phyloP scores from a whole-genome alignment of 2,329 filamentous ascomycete genomes.

The Claviceps lovelessii region DNA sequence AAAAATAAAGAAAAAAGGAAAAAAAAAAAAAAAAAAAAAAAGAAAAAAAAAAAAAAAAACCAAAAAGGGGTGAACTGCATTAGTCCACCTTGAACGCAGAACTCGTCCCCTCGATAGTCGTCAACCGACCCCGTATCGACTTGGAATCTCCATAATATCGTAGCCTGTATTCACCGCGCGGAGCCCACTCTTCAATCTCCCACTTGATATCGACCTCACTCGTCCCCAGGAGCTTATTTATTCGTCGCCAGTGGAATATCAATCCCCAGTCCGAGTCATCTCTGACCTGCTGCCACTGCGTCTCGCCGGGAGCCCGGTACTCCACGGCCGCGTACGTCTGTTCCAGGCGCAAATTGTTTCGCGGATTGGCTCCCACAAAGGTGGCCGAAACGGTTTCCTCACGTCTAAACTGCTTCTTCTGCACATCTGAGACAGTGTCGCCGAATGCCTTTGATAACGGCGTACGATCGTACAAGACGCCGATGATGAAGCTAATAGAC shows the following conservation, averaged over 20 bases:
- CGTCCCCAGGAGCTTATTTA: constrained; percentile 52
- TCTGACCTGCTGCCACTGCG: constrained; percentile 50
- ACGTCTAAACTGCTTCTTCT: constrained; percentile 30
- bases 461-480: constrained; percentile 58
- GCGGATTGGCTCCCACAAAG: constrained; percentile 77
- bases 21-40: neutral
- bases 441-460: constrained; percentile 56
- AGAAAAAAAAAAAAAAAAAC: neutral
- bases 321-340: constrained; percentile 68
- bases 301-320: constrained; percentile 12
- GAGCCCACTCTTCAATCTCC: constrained; percentile 53
- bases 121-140: constrained; percentile 42
- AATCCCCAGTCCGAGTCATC: constrained; percentile 73
- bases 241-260: constrained; percentile 65
- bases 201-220: constrained; percentile 65
- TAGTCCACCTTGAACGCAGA: constrained; percentile 27
- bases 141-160: constrained; percentile 74
- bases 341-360: constrained; percentile 70
- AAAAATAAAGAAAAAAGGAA: neutral
- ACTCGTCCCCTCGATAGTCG: constrained; percentile 54
- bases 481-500: constrained; percentile 64
- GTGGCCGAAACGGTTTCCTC: constrained; percentile 49
- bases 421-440: constrained; percentile 41
- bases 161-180: constrained; percentile 55
- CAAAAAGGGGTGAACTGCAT: neutral